phyloP scores from a whole-genome alignment of 768 basidiomycete genomes.

The Botryobasidium botryosum region DNA sequence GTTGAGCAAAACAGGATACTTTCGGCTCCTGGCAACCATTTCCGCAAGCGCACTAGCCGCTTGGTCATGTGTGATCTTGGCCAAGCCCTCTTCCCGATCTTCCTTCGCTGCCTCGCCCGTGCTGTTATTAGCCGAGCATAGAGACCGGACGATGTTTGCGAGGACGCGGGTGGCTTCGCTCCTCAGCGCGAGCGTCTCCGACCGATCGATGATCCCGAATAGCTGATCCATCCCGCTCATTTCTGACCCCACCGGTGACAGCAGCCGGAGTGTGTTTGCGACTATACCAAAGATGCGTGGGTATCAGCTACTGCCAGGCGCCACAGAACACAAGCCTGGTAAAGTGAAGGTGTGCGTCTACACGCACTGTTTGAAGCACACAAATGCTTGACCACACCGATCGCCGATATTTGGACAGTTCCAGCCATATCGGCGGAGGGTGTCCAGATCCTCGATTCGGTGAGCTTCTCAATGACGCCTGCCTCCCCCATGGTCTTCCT shows the following conservation, averaged over 20 bases:
- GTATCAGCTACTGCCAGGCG: too few relatives aligned
- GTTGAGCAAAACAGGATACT: constrained; percentile 73
- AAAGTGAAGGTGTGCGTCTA: not conserved
- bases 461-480: constrained; percentile 43
- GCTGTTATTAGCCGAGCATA: constrained; percentile 34
- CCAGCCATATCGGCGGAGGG: constrained; percentile 68
- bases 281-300: constrained; percentile 5
- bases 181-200: constrained; percentile 65
- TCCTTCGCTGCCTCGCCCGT: constrained; percentile 23
- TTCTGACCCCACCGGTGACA: constrained; percentile 25
- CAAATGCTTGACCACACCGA: constrained; percentile 80
- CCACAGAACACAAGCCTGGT: not conserved
- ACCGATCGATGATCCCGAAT: constrained; percentile 55
- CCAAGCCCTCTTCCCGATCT: constrained; percentile 37
- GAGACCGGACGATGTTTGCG: constrained; percentile 67
- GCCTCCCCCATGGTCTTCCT: constrained; percentile 41
- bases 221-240: constrained; percentile 42
- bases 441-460: constrained; percentile 49
- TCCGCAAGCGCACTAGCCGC: constrained; percentile 46
- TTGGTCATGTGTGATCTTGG: constrained; percentile 32
- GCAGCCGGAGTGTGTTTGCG: constrained; percentile 31
- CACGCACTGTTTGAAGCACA: constrained; percentile 55
- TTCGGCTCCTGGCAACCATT: constrained; percentile 57
- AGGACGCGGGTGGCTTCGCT: constrained; percentile 83
- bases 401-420: constrained; percentile 71